Percentiles rank a stretch among this genome's conserved stretches.
phyloP scores from a whole-genome alignment of 306 rosid genomes.

The Inga oerstediana region DNA sequence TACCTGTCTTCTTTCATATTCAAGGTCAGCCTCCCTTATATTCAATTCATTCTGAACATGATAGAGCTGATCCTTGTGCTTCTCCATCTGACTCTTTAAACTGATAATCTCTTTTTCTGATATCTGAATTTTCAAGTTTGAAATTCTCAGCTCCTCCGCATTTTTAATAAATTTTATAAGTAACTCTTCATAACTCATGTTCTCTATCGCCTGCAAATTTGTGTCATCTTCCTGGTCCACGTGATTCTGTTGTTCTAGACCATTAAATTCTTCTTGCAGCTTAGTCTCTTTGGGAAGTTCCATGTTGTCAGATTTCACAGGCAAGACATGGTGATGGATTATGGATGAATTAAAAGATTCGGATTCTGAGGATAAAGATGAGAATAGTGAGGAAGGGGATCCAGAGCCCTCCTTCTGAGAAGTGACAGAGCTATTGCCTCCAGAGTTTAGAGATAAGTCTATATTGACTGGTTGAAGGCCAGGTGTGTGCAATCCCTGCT shows the following conservation, averaged over 20 bases:
- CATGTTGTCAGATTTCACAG: conserved; percentile 34
- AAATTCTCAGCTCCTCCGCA: conserved; percentile 50
- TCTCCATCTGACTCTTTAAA: conserved; percentile 43
- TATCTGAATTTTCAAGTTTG: conserved; percentile 45
- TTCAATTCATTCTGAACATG: conserved; percentile 34
- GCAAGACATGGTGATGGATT: conserved; percentile 36
- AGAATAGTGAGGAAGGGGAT: conserved; percentile 47
- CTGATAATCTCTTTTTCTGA: conserved; percentile 46
- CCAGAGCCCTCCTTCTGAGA: conserved; percentile 52
- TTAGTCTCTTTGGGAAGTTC: conserved; percentile 41
- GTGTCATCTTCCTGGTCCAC: conserved; percentile 32
- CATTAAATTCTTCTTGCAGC: conserved; percentile 45
- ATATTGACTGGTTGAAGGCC: conserved; percentile 42
- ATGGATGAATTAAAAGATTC: conserved; percentile 40
- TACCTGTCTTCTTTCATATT: conserved; percentile 46
- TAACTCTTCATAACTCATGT: conserved; percentile 41
- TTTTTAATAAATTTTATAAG: conserved; percentile 33
- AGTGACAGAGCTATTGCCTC: conserved; percentile 52
- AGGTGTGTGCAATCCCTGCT: conserved; percentile 39
- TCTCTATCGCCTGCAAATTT: conserved; percentile 32
- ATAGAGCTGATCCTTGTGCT: conserved; percentile 39
- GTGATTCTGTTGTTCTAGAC: conserved; percentile 43
- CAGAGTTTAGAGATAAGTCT: conserved; percentile 56
- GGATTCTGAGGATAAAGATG: conserved; percentile 58
- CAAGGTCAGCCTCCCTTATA: conserved; percentile 54